phyloP scores from a whole-genome alignment of 2,329 filamentous ascomycete genomes.

The Ophiostoma australiae region DNA sequence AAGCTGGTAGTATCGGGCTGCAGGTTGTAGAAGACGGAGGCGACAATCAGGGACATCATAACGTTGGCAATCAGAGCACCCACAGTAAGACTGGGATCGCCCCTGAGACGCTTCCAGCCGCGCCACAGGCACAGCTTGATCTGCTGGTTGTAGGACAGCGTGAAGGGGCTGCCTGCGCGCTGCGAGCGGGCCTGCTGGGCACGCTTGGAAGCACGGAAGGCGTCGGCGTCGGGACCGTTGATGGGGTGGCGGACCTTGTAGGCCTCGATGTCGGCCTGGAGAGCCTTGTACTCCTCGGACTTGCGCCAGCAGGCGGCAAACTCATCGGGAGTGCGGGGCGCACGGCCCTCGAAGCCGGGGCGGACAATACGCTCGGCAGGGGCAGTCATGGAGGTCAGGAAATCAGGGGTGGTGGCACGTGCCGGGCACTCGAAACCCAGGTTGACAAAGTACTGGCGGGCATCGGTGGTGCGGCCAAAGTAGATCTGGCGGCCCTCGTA shows the following conservation, averaged over 20 bases:
- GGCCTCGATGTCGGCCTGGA: slow-evolving; percentile 52
- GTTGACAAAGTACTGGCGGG: slow-evolving; percentile 60
- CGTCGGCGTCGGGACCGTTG: slow-evolving; percentile 51
- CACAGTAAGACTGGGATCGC: slow-evolving; percentile 70
- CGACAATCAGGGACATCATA: slow-evolving; percentile 69
- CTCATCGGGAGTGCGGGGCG: slow-evolving; percentile 57
- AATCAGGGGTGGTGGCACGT: slow-evolving; percentile 65
- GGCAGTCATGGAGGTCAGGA: slow-evolving; percentile 65
- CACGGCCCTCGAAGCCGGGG: slow-evolving; percentile 51
- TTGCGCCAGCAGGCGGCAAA: slow-evolving; percentile 56
- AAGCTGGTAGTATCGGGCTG: slow-evolving; percentile 62
- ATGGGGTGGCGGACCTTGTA: slow-evolving; percentile 52
- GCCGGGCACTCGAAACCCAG: slow-evolving; percentile 63
- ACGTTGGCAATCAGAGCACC: slow-evolving; percentile 67
- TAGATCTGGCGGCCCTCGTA: slow-evolving; percentile 60
- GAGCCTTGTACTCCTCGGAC: slow-evolving; percentile 46
- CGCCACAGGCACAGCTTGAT: slow-evolving; percentile 73
- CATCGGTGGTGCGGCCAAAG: slow-evolving; percentile 56
- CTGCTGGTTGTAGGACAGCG: slow-evolving; percentile 71
- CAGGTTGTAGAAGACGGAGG: slow-evolving; percentile 77
- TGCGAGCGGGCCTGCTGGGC: slow-evolving; percentile 53
- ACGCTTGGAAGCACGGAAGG: slow-evolving; percentile 51
- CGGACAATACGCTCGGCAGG: slow-evolving; percentile 52
- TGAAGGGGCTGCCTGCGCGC: slow-evolving; percentile 72
- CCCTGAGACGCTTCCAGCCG: slow-evolving; percentile 69